Evolutionary conservation across 163 green algal genomes (phyloP).

Genomic region (Scenedesmus sp.): DNA sequence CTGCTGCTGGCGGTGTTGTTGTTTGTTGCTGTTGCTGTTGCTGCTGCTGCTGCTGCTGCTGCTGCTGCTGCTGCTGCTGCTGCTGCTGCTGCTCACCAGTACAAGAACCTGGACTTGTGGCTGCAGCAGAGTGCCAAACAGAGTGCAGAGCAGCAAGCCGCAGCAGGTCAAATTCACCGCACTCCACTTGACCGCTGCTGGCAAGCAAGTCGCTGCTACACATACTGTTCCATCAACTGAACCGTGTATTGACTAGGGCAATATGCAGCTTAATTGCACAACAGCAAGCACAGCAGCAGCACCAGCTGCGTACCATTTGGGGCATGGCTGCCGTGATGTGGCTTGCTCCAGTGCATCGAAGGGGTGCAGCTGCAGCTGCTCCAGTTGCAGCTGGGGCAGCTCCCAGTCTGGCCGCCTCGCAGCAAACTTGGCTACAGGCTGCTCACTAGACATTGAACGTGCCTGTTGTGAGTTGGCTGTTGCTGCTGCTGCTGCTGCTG

Average conservation of each 20-base stretch:
- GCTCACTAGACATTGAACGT: background rate
- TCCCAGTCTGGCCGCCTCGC: constrained; percentile 58
- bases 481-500: too few species aligned
- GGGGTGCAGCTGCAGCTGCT: constrained; percentile 52
- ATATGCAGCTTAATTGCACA: background rate
- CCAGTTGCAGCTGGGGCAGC: constrained; percentile 29
- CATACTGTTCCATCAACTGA: background rate
- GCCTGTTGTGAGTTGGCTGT: background rate
- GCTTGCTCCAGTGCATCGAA: constrained; percentile 34
- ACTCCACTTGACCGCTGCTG: background rate
- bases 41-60: background rate
- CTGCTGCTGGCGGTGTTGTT: too few species aligned
- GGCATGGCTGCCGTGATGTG: constrained; percentile 46
- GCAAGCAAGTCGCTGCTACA: background rate
- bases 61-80: background rate
- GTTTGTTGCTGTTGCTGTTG: background rate
- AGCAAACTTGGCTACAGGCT: constrained; percentile 42
- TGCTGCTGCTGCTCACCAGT: background rate
- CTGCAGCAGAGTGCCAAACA: background rate
- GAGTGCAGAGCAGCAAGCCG: background rate
- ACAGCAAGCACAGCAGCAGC: background rate
- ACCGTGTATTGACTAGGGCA: background rate
- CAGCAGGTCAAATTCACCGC: background rate
- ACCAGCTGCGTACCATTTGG: constrained; percentile 29
- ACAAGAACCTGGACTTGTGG: constrained; percentile 9